Conservation (phyloP, 2,329 filamentous ascomycete genomes). For the Fusarium protoensiforme region DNA sequence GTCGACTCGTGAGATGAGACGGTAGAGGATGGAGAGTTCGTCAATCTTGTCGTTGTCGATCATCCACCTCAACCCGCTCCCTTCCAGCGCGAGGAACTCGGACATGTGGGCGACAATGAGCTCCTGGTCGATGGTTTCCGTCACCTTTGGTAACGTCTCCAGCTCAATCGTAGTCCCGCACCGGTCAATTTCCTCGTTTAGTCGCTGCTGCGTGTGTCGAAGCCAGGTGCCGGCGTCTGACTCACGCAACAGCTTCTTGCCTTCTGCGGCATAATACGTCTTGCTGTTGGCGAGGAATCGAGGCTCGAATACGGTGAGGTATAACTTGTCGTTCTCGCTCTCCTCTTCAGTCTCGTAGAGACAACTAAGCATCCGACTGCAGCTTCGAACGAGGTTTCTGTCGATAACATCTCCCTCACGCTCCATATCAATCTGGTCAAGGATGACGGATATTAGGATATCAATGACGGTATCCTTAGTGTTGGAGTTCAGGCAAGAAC, state of each 20-base stretch:
- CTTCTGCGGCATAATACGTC: constrained; percentile 81
- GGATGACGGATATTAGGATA: constrained; percentile 82
- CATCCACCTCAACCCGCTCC: constrained; percentile 88
- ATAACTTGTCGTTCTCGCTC: constrained; percentile 82
- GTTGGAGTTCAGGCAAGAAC: constrained; percentile 62
- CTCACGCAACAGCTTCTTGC: constrained; percentile 77
- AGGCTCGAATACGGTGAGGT: constrained; percentile 84
- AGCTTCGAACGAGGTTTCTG: constrained; percentile 82
- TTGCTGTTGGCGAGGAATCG: constrained; percentile 78
- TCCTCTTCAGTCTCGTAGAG: constrained; percentile 87
- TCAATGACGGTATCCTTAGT: constrained; percentile 70
- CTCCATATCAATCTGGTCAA: constrained; percentile 94
- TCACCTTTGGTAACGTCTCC: constrained; percentile 78
- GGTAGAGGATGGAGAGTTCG: constrained; percentile 84
- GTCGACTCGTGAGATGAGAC: constrained; percentile 82
- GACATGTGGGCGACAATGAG: constrained; percentile 81
- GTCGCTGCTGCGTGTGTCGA: constrained; percentile 76
- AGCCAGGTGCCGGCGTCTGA: constrained; percentile 87
- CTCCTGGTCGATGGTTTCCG: constrained; percentile 81
- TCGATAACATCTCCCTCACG: constrained; percentile 91
- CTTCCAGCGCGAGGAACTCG: constrained; percentile 86
- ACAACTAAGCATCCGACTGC: constrained; percentile 88
- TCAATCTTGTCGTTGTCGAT: constrained; percentile 86
- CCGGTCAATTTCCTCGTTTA: constrained; percentile 83
- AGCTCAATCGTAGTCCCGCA: constrained; percentile 84